Evolutionary conservation across 176 grass and related monocot species (phyloP), one percentile per base, ranked within the genome.

Genomic region (Avena sativa): DNA sequence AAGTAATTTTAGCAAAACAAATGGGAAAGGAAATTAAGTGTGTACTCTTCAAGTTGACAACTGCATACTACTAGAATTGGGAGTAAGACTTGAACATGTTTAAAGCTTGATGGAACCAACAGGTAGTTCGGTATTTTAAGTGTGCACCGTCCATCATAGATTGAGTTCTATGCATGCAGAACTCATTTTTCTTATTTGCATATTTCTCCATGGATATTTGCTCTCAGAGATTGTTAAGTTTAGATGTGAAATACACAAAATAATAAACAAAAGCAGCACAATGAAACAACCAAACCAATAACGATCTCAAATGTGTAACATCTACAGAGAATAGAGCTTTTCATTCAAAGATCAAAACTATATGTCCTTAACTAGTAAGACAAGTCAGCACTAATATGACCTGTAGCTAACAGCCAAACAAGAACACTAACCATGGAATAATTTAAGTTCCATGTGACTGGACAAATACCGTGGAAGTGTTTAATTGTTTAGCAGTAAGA

Each of bases 401-500:
- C 6, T 36, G 23, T 66, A 67, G 32, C 80, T 19, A 57, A 81
- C 34, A 56, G 63, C 11, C 80, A 25, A 66, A 85, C 34, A 47
- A 73, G 36, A 87, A 65, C 0, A 25, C 57, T 34, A 88, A 79
- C 43, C 15, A 83, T 19, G 8, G 5, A 87, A 69, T 52, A 59
- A 57, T 21, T 32, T 85, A 75, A 23, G 63, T 57, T 81, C 57
- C 52, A 52, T 71, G 6, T 78, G 21, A 78, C 32, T 62, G 12
- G 56, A 66, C 46, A 84, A 75, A 86, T 48, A 36, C 44, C 4
- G 34, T 48, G 0, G 11, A 53, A 53, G 53, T 71, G 46, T 69
- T 71, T 74, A 74, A 32, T 58, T 83, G 46, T 86, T 78, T 71
- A 23, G 64, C 49, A 79, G 28, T 82, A 85, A 61, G 78, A 89